Base-by-base conservation (phyloP, 2,329 filamentous ascomycete genomes). In the Calonectria multiphialidica region DNA sequence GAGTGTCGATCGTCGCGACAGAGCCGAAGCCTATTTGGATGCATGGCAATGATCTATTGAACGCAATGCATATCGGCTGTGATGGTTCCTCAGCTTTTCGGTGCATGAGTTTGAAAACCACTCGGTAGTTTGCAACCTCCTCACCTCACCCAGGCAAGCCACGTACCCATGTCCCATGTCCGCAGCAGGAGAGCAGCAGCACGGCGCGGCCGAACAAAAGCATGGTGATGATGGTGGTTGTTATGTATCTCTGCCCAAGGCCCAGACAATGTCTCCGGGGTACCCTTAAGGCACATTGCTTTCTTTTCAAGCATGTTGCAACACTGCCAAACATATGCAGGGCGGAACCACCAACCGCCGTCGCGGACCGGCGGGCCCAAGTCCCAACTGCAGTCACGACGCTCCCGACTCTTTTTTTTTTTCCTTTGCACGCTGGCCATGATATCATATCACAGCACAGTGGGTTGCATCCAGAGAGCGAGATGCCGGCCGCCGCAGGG, bases 371-470 rank as follows among this genome's bases (percentile, higher is more conserved):
- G 25, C 44, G 18, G 55, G 35, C 45, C 53, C 23, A 66, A 66
- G 33, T 53, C 33, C 53, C 49, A 66, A 50, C 49, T 53, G 61
- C 66, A 72, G 44, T 57, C 59, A 59, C 59, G 50, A 50, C 42
- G 42, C 44, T 50, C 66, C 28, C 25, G 37, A 44, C 61, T 57
- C 23, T 67, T 33, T 30, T n/a, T n/a, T n/a, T n/a, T n/a, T n/a
- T n/a, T n/a, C n/a, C n/a, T n/a, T 63, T 15, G 45, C 61, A 67
- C 15, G 53, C 42, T 44, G 70, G 64, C 69, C 74, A 81, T 82
- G 81, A 82, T 81, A 82, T 82, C 81, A 82, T 81, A 71, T 59
- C 72, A 81, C 80, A 80, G 74, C 40, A 75, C 47, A 45, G 57
- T 65, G 71, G 75, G 69, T 77, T 73, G 55, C 65, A 69, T 64